Conservation (phyloP, 768 basidiomycete genomes). For the Russula olivacea region DNA sequence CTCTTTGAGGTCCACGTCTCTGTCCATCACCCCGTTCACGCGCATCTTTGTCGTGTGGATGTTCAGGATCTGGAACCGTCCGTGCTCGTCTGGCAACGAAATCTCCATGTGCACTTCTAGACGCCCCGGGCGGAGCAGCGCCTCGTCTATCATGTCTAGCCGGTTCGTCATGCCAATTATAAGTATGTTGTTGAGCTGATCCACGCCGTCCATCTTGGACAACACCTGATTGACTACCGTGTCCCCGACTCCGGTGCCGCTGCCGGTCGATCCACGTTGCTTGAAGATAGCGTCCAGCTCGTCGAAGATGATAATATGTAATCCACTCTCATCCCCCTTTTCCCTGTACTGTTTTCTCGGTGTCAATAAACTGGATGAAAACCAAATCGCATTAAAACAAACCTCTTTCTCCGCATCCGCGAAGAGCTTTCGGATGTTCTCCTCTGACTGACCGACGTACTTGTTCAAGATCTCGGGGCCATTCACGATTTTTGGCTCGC, state of each 20-base stretch:
- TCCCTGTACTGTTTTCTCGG: conserved; percentile 70
- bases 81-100: conserved; percentile 89
- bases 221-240: conserved; percentile 97
- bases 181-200: conserved; percentile 97
- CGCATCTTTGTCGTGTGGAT: conserved; percentile 98
- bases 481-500: conserved; percentile 97
- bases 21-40: conserved; percentile 81
- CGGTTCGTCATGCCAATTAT: conserved; percentile 99
- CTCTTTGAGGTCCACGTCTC: conserved; percentile 75
- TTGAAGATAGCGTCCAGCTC: conserved; percentile 99
- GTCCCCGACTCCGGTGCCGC: conserved; percentile 96
- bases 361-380: conserved; percentile 6
- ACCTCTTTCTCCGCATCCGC: conserved; percentile 98
- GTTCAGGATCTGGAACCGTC: conserved; percentile 86
- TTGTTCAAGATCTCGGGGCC: conserved; percentile 97
- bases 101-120: conserved; percentile 99
- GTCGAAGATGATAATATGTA: conserved; percentile 99
- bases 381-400: conserved; percentile 22
- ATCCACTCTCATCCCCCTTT: conserved; percentile 92
- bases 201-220: conserved; percentile 99
- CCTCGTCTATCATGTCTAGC: conserved; percentile 98
- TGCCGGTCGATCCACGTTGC: conserved; percentile 88
- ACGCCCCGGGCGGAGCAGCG: conserved; percentile 92
- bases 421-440: conserved; percentile 96
- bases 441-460: conserved; percentile 94